Evolutionary conservation across 1,139 yeast genomes (phyloP).

Genomic region (Scheffersomyces insectosa): DNA sequence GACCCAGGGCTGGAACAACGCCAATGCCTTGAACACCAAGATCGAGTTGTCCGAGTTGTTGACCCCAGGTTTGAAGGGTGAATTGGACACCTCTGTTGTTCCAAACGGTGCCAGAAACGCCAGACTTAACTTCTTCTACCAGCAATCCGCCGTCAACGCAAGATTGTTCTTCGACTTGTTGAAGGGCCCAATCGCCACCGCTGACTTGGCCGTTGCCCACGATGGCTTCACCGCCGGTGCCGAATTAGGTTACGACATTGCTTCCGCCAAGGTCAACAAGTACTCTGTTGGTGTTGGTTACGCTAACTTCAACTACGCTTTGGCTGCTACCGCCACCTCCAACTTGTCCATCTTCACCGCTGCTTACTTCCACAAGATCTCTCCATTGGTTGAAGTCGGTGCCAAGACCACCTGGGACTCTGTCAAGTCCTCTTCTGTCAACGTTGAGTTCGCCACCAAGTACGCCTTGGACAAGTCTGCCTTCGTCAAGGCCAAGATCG

Average conservation of each 20-base stretch:
- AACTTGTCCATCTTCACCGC: constrained; percentile 91
- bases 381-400: constrained; percentile 92
- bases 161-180: constrained; percentile 93
- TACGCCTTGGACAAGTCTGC: constrained; percentile 85
- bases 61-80: constrained; percentile 95
- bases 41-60: constrained; percentile 88
- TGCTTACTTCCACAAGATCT: constrained; percentile 95
- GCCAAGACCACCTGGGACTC: constrained; percentile 98
- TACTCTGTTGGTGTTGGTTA: constrained; percentile 95
- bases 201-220: constrained; percentile 93
- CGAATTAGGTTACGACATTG: constrained; percentile 94
- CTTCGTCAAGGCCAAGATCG: constrained; percentile 94
- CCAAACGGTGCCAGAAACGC: constrained; percentile 91
- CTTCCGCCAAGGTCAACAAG: constrained; percentile 88
- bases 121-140: constrained; percentile 87
- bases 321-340: constrained; percentile 86
- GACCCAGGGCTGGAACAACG: constrained; percentile 97
- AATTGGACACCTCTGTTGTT: constrained; percentile 81
- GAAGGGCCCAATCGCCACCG: constrained; percentile 94
- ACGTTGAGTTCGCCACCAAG: constrained; percentile 94
- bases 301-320: constrained; percentile 83
- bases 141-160: constrained; percentile 91
- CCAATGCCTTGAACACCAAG: constrained; percentile 90
- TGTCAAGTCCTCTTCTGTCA: constrained; percentile 64
- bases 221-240: constrained; percentile 98